Evolutionary conservation across 129 eudicot genomes (phyloP).

Genomic region (sunflower (Helianthus annuus)): HanXRQr2.0-SUNRISE NC_035437.2:12882222-12882721

Average conservation of each 20-base stretch:
- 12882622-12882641: neutral
- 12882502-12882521: constrained; percentile 88
- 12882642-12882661: constrained; percentile 32
- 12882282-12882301: neutral
- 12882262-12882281: neutral
- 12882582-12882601: neutral
- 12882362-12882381: constrained; percentile 47
- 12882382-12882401: constrained; percentile 83
- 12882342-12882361: no score
- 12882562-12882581: neutral
- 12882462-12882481: constrained; percentile 86
- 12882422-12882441: constrained; percentile 83
- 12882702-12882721: constrained; percentile 84
- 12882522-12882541: constrained; percentile 16
- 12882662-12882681: constrained; percentile 80
- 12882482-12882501: constrained; percentile 84
- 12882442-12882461: constrained; percentile 83
- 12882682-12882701: constrained; percentile 78
- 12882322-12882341: neutral
- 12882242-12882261: no score
- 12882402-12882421: constrained; percentile 91
- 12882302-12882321: neutral
- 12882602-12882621: neutral
- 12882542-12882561: constrained; percentile 27
- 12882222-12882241: neutral